Conservation (phyloP, 495 filamentous ascomycete species). For the Tricharina praecox region DNA sequence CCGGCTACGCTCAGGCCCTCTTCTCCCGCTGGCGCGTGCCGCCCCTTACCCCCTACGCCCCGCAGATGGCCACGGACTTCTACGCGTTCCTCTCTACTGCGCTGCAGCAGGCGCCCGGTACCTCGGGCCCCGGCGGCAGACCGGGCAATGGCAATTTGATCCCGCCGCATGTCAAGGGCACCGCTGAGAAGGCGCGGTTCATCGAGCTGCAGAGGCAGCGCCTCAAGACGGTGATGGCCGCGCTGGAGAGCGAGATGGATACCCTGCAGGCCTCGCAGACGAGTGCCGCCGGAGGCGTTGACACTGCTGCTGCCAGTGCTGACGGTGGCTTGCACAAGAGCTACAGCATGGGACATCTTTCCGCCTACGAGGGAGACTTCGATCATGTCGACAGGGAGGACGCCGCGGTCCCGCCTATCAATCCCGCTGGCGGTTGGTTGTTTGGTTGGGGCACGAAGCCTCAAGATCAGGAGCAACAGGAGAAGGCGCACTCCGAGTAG, state of each 20-base stretch:
- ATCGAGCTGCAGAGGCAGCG: slow-evolving; percentile 24
- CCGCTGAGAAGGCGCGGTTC: slow-evolving; percentile 20
- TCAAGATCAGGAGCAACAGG: neutral
- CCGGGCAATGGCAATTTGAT: slow-evolving; percentile 9
- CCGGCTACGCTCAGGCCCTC: slow-evolving; percentile 58
- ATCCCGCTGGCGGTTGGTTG: slow-evolving; percentile 18
- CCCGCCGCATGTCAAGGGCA: slow-evolving; percentile 17
- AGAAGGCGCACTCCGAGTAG: too few species aligned
- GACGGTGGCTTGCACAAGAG: slow-evolving; percentile 13
- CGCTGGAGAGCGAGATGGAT: slow-evolving; percentile 22
- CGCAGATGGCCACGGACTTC: slow-evolving; percentile 42
- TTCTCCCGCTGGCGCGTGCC: slow-evolving; percentile 78
- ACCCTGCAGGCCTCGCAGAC: slow-evolving; percentile 17
- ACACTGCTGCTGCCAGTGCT: slow-evolving; percentile 12
- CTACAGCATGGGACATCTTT: slow-evolving; percentile 19
- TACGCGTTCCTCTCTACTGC: slow-evolving; percentile 62
- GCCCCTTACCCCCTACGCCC: slow-evolving; percentile 29
- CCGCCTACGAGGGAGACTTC: slow-evolving; percentile 15
- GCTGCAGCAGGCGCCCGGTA: slow-evolving; percentile 16
- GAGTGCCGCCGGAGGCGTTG: slow-evolving; percentile 14
- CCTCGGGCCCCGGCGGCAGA: slow-evolving; percentile 2
- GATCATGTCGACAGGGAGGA: slow-evolving; percentile 23
- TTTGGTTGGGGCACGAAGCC: slow-evolving; percentile 15
- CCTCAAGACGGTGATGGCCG: slow-evolving; percentile 21
- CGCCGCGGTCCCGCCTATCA: slow-evolving; percentile 12